phyloP scores from a whole-genome alignment of 306 rosid species.

The Phaseolus lunatus region DNA sequence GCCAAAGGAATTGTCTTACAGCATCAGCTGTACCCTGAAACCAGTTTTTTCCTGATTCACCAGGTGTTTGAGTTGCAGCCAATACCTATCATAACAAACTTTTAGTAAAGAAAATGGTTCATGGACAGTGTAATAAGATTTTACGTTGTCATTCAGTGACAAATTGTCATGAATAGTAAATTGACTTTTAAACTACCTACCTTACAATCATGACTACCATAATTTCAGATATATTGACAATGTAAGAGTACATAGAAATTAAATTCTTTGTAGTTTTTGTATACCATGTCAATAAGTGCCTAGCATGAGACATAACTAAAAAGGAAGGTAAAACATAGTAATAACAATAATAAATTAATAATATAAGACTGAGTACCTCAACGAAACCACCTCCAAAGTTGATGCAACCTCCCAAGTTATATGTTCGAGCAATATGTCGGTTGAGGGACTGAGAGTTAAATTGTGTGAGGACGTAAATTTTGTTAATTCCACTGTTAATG shows the following conservation, averaged over 20 bases:
- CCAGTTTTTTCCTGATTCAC: conserved; percentile 63
- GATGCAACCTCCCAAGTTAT: conserved; percentile 51
- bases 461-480: conserved; percentile 64
- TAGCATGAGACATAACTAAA: conserved; percentile 5
- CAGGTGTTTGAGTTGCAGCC: conserved; percentile 62
- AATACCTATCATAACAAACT: conserved; percentile 49
- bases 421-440: conserved; percentile 59
- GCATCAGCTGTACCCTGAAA: conserved; percentile 70
- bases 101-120: background rate
- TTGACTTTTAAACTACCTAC: too few relatives aligned
- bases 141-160: background rate
- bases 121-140: background rate
- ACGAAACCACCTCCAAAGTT: conserved; percentile 58
- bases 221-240: background rate
- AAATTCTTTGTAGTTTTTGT: background rate
- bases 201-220: background rate
- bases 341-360: background rate
- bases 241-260: background rate
- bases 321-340: background rate
- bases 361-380: conserved; percentile 46
- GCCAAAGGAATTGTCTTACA: conserved; percentile 61
- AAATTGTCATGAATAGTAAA: background rate
- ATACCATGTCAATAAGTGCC: conserved; percentile 19
- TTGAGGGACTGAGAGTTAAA: conserved; percentile 64
- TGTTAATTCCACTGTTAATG: conserved; percentile 61